Percentiles rank a stretch among this genome's conserved stretches.
phyloP scores from a whole-genome alignment of 768 basidiomycete genomes.

The Steccherinum ochraceum region DNA sequence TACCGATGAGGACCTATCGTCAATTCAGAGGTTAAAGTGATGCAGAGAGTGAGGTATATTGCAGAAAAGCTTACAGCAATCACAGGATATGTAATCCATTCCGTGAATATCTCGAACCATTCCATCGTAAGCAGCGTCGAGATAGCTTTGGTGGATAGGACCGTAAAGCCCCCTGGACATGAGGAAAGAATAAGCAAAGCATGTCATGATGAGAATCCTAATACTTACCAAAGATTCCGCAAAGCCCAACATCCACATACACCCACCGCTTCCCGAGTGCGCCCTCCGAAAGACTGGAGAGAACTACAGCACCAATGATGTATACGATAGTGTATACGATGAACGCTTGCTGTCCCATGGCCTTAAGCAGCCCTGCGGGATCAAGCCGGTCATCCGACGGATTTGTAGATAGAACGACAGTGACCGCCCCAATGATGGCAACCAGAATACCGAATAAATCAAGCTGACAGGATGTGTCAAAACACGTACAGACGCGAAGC shows the following conservation, averaged over 20 bases:
- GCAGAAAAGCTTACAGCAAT: constrained; percentile 43
- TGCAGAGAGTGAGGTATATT: constrained; percentile 2
- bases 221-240: constrained; percentile 69
- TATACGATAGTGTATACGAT: constrained; percentile 69
- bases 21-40: too few species aligned
- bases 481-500: constrained; percentile 9
- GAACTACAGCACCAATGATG: constrained; percentile 44
- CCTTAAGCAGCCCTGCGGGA: constrained; percentile 57
- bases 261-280: constrained; percentile 60
- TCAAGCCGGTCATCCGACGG: constrained; percentile 65
- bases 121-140: constrained; percentile 79
- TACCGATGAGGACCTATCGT: constrained; percentile 69
- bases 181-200: neutral
- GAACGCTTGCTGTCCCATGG: constrained; percentile 69
- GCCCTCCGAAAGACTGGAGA: constrained; percentile 64
- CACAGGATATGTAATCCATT: constrained; percentile 81
- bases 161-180: constrained; percentile 91
- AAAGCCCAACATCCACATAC: constrained; percentile 82
- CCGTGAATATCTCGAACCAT: constrained; percentile 69
- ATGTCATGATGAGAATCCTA: constrained; percentile 3
- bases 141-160: constrained; percentile 87
- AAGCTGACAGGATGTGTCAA: constrained; percentile 35
- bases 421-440: constrained; percentile 83
- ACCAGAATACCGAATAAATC: constrained; percentile 75
- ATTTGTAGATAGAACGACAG: constrained; percentile 82